Evolutionary conservation across 345 rosid genomes (phyloP).

Genomic region (Salix caprea): DNA sequence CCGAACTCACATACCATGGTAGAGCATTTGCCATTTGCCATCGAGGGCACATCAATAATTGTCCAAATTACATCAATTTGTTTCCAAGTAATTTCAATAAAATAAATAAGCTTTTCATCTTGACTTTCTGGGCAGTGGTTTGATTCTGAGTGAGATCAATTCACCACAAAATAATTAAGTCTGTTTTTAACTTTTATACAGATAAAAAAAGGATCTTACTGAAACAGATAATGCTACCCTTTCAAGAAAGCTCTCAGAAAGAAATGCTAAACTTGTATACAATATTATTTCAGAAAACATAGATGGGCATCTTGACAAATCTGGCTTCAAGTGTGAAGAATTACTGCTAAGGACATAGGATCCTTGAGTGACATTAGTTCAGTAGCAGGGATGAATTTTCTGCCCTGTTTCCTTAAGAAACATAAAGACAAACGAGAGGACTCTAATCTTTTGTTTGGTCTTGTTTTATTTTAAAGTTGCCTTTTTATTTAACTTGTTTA

Average conservation of each 20-base stretch:
- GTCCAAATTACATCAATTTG: background rate
- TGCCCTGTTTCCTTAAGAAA: no score
- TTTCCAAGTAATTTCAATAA: background rate
- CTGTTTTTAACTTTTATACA: constrained; percentile 16
- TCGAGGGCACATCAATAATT: background rate
- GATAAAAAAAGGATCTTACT: constrained; percentile 82
- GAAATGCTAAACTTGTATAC: no score
- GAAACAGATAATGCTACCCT: constrained; percentile 59
- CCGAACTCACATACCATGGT: background rate
- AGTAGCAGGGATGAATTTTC: no score
- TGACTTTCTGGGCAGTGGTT: background rate
- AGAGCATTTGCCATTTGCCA: background rate
- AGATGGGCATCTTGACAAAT: no score
- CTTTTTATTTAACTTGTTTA: no score
- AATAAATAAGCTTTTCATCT: background rate
- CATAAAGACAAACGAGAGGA: no score
- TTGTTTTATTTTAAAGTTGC: no score
- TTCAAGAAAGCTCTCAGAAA: constrained; percentile 17
- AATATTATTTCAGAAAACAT: no score
- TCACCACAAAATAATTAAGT: background rate
- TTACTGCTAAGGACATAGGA: no score
- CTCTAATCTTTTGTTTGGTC: no score
- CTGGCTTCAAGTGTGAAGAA: no score
- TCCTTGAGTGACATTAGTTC: no score
- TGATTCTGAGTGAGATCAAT: background rate